Base-by-base conservation (phyloP, 1,284 basidiomycete species). In the Vanrija pseudolonga region DNA sequence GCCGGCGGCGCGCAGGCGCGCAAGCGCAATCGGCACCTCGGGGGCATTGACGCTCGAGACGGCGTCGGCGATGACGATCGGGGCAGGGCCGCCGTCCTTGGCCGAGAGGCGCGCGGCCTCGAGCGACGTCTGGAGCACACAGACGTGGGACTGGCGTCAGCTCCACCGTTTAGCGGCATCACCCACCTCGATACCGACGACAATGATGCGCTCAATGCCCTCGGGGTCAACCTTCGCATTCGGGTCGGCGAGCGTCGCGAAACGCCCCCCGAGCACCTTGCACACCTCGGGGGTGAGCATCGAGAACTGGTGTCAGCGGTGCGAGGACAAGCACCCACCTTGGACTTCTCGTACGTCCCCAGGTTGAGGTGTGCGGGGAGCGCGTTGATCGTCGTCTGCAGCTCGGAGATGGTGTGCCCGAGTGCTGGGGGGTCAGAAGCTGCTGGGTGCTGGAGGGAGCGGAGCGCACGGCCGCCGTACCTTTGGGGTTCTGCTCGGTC, bases 401-500 rank as follows among this genome's bases (percentile, higher is more conserved):
- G 80, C 32, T 83, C 84, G 1, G 84, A 80, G 44, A 85, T 83
- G 3, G 85, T 89, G 12, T 79, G 75, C 0, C 90, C 90, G 32
- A 94, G 82, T 0, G 83, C 90, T 44, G 54, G 14, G 22, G 26
- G 40, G 43, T 39, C 17, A 22, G n/a, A n/a, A n/a, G 39, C 39
- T 14, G n/a, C n/a, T n/a, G n/a, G n/a, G n/a, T n/a, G n/a, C n/a
- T n/a, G n/a, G n/a, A n/a, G n/a, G n/a, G n/a, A n/a, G n/a, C n/a
- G n/a, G n/a, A n/a, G n/a, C 23, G 32, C 12, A 32, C 38, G 22
- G 39, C 7, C 17, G 11, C 43, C 56, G 28, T 18, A 87, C 89
- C 88, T 80, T 79, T 84, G 1, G 88, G 82, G 68, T 90, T 89
- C 74, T 95, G 91, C 61, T 92, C 90, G 0, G 90, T 93, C 15